phyloP scores from a whole-genome alignment of 768 basidiomycete species.

The Infundibulicybe gibba region DNA sequence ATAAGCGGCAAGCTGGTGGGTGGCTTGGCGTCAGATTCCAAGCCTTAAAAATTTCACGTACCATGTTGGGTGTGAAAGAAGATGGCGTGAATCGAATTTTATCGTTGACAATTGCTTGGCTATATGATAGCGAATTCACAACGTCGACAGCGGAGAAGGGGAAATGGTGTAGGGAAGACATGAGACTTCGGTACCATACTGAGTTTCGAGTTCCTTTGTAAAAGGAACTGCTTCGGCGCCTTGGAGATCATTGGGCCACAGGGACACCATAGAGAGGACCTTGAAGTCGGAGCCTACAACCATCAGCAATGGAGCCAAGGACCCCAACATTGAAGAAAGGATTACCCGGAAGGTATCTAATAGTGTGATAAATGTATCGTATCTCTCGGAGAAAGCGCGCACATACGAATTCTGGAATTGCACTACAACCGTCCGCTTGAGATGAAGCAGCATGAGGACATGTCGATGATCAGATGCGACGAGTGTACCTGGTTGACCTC shows the following conservation, averaged over 20 bases:
- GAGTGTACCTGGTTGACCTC: slow-evolving; percentile 19
- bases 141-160: slow-evolving; percentile 43
- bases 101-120: slow-evolving; percentile 30
- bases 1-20: slow-evolving; percentile 48
- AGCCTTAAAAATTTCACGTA: slow-evolving; percentile 17
- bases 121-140: slow-evolving; percentile 27
- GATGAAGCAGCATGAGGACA: not conserved
- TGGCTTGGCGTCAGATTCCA: too few relatives aligned
- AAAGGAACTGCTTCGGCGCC: slow-evolving; percentile 37
- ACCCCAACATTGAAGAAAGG: not conserved
- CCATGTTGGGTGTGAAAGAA: slow-evolving; percentile 42
- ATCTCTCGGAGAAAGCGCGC: slow-evolving; percentile 1
- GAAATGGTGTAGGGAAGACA: slow-evolving; percentile 56
- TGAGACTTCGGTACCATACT: slow-evolving; percentile 44
- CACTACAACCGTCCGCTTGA: slow-evolving; percentile 26
- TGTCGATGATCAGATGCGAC: not conserved
- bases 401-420: slow-evolving; percentile 47
- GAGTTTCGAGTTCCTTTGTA: slow-evolving; percentile 39
- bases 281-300: slow-evolving; percentile 37
- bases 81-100: slow-evolving; percentile 37
- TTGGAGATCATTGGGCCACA: slow-evolving; percentile 23
- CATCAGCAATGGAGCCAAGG: not conserved
- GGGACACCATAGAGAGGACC: slow-evolving; percentile 41
- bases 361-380: slow-evolving; percentile 4
- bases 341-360: slow-evolving; percentile 44